phyloP scores from a whole-genome alignment of 495 filamentous ascomycete species.

The Tuber brumale region DNA sequence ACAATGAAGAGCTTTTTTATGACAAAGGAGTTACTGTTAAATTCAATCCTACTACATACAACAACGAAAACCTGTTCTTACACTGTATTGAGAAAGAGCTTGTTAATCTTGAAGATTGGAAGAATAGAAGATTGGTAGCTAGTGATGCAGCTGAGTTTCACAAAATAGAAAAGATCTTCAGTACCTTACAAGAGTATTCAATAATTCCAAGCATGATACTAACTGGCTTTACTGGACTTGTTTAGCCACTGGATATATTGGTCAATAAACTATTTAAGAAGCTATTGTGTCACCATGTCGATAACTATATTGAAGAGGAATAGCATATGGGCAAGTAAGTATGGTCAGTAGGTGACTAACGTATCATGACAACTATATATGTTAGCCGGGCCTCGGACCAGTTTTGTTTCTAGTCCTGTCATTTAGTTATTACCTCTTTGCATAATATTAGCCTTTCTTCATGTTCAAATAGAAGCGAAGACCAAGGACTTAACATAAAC shows the following conservation, averaged over 20 bases:
- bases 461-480: not conserved
- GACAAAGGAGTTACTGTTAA: not conserved
- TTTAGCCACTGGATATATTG: slow-evolving; percentile 4
- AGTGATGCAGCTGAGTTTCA: slow-evolving; percentile 7
- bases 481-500: slow-evolving; percentile 7
- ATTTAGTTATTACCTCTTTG: not conserved
- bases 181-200: not conserved
- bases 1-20: not conserved
- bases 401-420: too few species aligned
- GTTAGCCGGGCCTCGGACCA: too few species aligned
- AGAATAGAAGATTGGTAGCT: not conserved
- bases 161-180: not conserved
- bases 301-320: not conserved
- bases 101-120: too few species aligned
- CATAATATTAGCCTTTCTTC: slow-evolving; percentile 1
- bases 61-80: not conserved
- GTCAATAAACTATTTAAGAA: slow-evolving; percentile 11
- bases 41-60: slow-evolving; percentile 7
- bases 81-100: not conserved
- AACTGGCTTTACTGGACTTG: not conserved
- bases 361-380: not conserved
- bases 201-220: not conserved
- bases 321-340: not conserved
- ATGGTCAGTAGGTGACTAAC: not conserved
- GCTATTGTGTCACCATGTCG: not conserved